Evolutionary conservation across 2,329 filamentous ascomycete genomes (phyloP), one percentile per base, ranked within the genome.

Genomic region (Catunica adiposa): DNA sequence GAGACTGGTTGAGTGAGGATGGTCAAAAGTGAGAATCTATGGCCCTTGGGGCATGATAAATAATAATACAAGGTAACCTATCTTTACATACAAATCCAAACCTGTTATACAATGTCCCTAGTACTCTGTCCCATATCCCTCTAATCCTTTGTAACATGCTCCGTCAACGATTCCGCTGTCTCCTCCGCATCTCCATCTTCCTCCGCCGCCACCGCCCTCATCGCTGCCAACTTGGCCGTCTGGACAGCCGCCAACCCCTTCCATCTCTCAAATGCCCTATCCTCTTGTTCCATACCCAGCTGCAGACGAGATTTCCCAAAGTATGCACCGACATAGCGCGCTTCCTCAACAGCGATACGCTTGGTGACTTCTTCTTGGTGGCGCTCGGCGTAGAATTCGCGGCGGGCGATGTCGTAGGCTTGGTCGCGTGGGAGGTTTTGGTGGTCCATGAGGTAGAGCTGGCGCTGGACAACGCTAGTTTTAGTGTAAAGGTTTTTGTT

Each of bases 321-420:
- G 73, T 88, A 88, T 53, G 89, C 89, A 54, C 92, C 92, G 4
- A 85, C 83, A 63, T 85, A 79, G 60, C 82, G 74, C 26, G 92
- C 90, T 70, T 98, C 92, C 70, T 98, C 92, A 52, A 80, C 75
- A 6, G 90, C 86, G 58, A 98, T 77, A 62, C 89, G 82, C 62
- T 79, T 77, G 70, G 90, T 82, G 51, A 95, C 78, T 61, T 96
- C 89, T 63, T 94, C 82, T 58, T 80, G 74, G 62, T 94, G 84
- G 58, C 92, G 84, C 60, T 90, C 70, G 48, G 77, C 73, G 71
- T 98, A 98, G 70, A 97, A 95, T 67, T 98, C 90, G 61, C 83
- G 83, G 58, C 92, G 85, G 6, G 86, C 89, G 56, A 74, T 72
- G 69, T 97, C 90, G 72, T 98, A 98, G 31, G 92, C 89, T 61